phyloP scores from a whole-genome alignment of 257 asterid species.

The Verbascum thapsus region DNA sequence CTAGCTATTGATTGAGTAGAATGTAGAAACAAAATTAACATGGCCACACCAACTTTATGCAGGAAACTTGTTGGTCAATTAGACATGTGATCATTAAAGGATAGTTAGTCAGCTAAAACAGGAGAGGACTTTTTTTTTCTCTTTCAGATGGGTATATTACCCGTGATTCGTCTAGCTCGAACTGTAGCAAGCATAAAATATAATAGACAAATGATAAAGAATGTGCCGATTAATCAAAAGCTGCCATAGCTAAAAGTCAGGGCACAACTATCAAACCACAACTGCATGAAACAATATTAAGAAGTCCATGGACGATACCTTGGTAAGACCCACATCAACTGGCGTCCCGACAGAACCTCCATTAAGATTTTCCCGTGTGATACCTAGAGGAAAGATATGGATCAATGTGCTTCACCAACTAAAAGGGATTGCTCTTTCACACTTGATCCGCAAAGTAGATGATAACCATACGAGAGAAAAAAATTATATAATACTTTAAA shows the following conservation, averaged over 20 bases:
- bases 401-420: conserved; percentile 17
- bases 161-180: too few species aligned
- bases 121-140: too few species aligned
- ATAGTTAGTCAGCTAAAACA: not conserved
- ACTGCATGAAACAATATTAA: too few species aligned
- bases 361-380: conserved; percentile 55
- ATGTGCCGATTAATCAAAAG: too few species aligned
- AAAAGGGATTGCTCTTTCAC: not conserved
- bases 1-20: not conserved
- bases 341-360: too few species aligned
- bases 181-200: too few species aligned
- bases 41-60: not conserved
- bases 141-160: too few species aligned
- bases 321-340: too few species aligned
- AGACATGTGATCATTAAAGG: not conserved
- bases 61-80: not conserved
- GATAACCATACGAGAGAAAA: conserved; percentile 2
- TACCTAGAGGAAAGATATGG: conserved; percentile 49
- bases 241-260: too few species aligned
- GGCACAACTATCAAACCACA: too few species aligned
- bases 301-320: too few species aligned
- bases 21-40: not conserved
- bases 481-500: not conserved
- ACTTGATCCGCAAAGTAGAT: not conserved
- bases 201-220: too few species aligned